phyloP scores from a whole-genome alignment of 495 filamentous ascomycete genomes.

The Penicillium bovifimosum region DNA sequence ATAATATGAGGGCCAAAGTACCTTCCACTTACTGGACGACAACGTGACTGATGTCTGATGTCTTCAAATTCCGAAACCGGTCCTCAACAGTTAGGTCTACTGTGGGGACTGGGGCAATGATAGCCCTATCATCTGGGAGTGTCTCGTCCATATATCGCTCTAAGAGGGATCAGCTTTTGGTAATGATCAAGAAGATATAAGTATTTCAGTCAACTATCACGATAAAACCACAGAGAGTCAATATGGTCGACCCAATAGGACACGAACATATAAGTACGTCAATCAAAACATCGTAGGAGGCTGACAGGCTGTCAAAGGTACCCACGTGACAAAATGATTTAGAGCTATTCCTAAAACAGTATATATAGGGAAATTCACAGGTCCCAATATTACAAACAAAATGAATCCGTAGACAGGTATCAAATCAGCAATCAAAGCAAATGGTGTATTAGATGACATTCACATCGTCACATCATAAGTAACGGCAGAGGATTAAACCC shows the following conservation, averaged over 20 bases:
- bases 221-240: too few relatives aligned
- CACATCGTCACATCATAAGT: slow-evolving; percentile 3
- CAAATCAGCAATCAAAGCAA: neutral
- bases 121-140: neutral
- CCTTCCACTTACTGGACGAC: slow-evolving; percentile 1
- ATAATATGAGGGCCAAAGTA: neutral
- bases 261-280: too few relatives aligned
- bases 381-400: neutral
- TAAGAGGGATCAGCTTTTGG: too few relatives aligned
- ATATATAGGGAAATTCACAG: too few relatives aligned
- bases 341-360: too few relatives aligned
- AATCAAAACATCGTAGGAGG: too few relatives aligned
- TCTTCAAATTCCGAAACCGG: neutral
- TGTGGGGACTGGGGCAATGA: slow-evolving; percentile 4
- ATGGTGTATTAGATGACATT: slow-evolving; percentile 1
- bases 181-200: neutral
- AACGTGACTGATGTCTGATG: slow-evolving; percentile 2
- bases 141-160: slow-evolving; percentile 9
- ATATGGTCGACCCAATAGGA: too few relatives aligned
- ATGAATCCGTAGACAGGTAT: neutral
- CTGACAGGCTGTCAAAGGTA: too few relatives aligned
- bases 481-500: slow-evolving; percentile 10
- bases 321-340: too few relatives aligned
- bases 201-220: too few relatives aligned
- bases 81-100: neutral